phyloP scores from a whole-genome alignment of 2,329 filamentous ascomycete species.

The Colletotrichum orbiculare region DNA sequence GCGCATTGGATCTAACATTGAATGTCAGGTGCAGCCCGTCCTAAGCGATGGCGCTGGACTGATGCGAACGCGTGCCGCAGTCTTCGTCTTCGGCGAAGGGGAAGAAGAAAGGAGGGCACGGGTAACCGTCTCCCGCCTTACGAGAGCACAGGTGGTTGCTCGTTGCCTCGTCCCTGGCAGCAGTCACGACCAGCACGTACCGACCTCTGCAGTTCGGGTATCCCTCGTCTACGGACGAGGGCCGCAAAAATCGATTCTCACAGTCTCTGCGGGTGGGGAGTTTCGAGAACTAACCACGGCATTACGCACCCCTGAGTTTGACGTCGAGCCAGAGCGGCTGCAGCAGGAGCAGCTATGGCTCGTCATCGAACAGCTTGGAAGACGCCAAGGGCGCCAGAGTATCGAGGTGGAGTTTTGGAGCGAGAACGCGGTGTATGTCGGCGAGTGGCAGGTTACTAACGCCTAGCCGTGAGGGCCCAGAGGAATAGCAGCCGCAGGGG shows the following conservation, averaged over 20 bases:
- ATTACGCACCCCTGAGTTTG: slow-evolving; percentile 78
- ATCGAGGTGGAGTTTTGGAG: slow-evolving; percentile 66
- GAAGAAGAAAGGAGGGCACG: slow-evolving; percentile 53
- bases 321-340: slow-evolving; percentile 74
- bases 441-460: slow-evolving; percentile 53
- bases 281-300: slow-evolving; percentile 76
- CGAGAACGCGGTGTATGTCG: slow-evolving; percentile 57
- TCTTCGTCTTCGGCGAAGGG: slow-evolving; percentile 61
- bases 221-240: slow-evolving; percentile 80
- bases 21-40: slow-evolving; percentile 69
- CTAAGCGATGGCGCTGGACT: slow-evolving; percentile 81
- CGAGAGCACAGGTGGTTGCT: slow-evolving; percentile 68
- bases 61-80: slow-evolving; percentile 69
- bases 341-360: slow-evolving; percentile 75
- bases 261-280: slow-evolving; percentile 76
- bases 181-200: slow-evolving; percentile 38
- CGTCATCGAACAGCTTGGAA: slow-evolving; percentile 83
- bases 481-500: neutral
- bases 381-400: slow-evolving; percentile 50
- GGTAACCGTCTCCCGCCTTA: slow-evolving; percentile 61
- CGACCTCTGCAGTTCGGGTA: slow-evolving; percentile 67
- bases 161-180: slow-evolving; percentile 24
- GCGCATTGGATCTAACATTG: slow-evolving; percentile 73
- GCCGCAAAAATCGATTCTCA: slow-evolving; percentile 72
- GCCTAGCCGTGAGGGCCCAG: neutral